phyloP scores from a whole-genome alignment of 495 filamentous ascomycete species.

The Xylaria longipes region DNA sequence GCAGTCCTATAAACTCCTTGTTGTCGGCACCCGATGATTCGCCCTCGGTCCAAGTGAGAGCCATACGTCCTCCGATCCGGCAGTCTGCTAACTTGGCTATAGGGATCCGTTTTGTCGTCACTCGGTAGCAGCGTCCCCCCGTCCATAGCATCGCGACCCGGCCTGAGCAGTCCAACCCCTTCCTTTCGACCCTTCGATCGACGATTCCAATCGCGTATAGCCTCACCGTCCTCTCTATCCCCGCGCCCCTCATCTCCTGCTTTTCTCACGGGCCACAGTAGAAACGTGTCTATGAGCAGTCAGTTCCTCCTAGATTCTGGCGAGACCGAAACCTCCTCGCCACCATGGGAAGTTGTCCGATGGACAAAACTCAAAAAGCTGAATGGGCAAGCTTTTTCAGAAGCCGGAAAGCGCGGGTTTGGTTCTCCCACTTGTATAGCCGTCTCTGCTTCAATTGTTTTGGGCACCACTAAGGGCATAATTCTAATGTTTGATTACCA shows the following conservation, averaged over 20 bases:
- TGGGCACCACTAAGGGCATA: slow-evolving; percentile 93
- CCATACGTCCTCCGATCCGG: slow-evolving; percentile 26
- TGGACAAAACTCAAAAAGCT: slow-evolving; percentile 96
- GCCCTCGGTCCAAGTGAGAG: slow-evolving; percentile 81
- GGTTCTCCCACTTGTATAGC: slow-evolving; percentile 88
- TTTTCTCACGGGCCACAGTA: slow-evolving; percentile 74
- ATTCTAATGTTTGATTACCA: slow-evolving; percentile 96
- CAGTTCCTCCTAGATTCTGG: slow-evolving; percentile 60
- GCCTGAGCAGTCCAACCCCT: slow-evolving; percentile 67
- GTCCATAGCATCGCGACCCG: slow-evolving; percentile 53
- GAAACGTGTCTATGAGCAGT: slow-evolving; percentile 73
- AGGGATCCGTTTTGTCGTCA: slow-evolving; percentile 86
- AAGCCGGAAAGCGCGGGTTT: slow-evolving; percentile 90
- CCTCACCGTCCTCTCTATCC: slow-evolving; percentile 60
- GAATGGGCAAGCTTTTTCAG: slow-evolving; percentile 89
- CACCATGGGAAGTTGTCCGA: slow-evolving; percentile 94
- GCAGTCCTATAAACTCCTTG: slow-evolving; percentile 57
- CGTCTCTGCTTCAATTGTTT: slow-evolving; percentile 86
- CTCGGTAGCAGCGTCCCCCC: slow-evolving; percentile 67
- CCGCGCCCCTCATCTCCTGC: slow-evolving; percentile 80
- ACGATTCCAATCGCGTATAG: slow-evolving; percentile 86
- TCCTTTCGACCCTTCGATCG: slow-evolving; percentile 92
- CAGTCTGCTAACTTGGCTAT: slow-evolving; percentile 31
- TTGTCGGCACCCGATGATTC: slow-evolving; percentile 85
- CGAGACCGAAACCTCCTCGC: slow-evolving; percentile 69